phyloP scores from a whole-genome alignment of 2,329 filamentous ascomycete genomes.

The Sphaceloma murrayae region DNA sequence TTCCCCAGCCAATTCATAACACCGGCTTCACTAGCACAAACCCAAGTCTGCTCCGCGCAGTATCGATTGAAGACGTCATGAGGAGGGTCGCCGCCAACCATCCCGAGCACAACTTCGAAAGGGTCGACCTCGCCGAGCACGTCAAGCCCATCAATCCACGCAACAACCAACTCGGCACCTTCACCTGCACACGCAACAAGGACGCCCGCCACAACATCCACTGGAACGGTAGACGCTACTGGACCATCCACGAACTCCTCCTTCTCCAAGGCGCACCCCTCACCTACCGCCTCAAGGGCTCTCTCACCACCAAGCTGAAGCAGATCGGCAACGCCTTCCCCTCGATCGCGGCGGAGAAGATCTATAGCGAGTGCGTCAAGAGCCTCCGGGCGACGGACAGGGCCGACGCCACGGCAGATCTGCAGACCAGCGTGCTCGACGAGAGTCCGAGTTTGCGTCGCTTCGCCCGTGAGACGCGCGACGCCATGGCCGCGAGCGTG shows the following conservation, averaged over 20 bases:
- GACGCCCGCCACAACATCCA: constrained; percentile 53
- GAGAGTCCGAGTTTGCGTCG: neutral
- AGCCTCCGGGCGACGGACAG: constrained; percentile 8
- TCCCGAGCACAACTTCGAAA: constrained; percentile 4
- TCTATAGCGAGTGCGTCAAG: constrained; percentile 15
- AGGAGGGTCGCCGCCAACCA: neutral
- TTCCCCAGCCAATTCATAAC: constrained; percentile 39
- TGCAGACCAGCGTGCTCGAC: neutral
- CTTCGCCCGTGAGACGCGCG: neutral
- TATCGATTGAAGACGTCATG: neutral
- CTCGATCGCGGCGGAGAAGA: constrained; percentile 33
- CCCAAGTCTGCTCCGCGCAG: neutral
- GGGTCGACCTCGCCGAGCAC: neutral
- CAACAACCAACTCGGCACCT: constrained; percentile 35
- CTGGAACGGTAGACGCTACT: constrained; percentile 51
- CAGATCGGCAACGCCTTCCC: constrained; percentile 79
- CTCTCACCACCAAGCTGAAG: constrained; percentile 36
- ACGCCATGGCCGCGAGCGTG: neutral
- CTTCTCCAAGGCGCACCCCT: constrained; percentile 60
- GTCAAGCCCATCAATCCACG: constrained; percentile 35
- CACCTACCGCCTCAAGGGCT: constrained; percentile 47
- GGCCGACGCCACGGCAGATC: neutral
- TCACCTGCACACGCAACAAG: constrained; percentile 1
- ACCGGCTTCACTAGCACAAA: neutral
- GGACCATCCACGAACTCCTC: constrained; percentile 60